Evolutionary conservation across 257 asterid genomes (phyloP), one percentile per base, ranked within the genome.

Genomic region (Agastache rugosa): DNA sequence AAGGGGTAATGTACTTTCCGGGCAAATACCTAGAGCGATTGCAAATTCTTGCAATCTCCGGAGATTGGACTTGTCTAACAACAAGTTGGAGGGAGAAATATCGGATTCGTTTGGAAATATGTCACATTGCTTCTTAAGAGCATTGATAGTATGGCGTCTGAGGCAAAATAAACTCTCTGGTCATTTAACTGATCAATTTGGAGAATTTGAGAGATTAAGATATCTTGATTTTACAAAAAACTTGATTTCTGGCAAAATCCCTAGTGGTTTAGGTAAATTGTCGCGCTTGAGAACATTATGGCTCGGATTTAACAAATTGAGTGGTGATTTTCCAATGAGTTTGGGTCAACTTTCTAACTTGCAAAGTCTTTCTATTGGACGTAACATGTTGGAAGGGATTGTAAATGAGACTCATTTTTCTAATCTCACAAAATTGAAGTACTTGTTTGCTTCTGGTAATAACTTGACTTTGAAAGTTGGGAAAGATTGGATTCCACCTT

Each of bases 81-180:
- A 85, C 61, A 27, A 17, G 17, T 65, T 83, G 16, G 56, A 73
- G 1, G 87, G 87, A 67, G 69, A 63, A 22, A 58, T 83, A 53
- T 77, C 74, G 0, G 72, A 80, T 23, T 3, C 71, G 2, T 75
- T 85, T 29, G 75, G 78, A 17, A 72, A 69, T 64, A 68, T 80
- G 82, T 51, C 81, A 5, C 61, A 34, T 16, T 64, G 81, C 58
- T 73, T 75, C 55, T 71, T 75, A 50, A 22, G n/a, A 37, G 2
- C 67, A 27, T 15, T 83, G 69, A 51, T 19, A 16, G 4, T 2
- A 15, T 35, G 78, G 1, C 6, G 12, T 3, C 14, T 71, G 8
- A 0, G 25, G 6, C 1, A 9, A 2, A 83, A 83, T 42, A 47
- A 69, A 17, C 63, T 83, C n/a, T 70, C 81, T 4, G 83, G 86